Percentiles rank a stretch among this genome's conserved stretches.
These are phyloP conservation scores for Cornus suecica DNA, from an alignment of 148 eudicot species.

Conservation along the genomic window DNA sequence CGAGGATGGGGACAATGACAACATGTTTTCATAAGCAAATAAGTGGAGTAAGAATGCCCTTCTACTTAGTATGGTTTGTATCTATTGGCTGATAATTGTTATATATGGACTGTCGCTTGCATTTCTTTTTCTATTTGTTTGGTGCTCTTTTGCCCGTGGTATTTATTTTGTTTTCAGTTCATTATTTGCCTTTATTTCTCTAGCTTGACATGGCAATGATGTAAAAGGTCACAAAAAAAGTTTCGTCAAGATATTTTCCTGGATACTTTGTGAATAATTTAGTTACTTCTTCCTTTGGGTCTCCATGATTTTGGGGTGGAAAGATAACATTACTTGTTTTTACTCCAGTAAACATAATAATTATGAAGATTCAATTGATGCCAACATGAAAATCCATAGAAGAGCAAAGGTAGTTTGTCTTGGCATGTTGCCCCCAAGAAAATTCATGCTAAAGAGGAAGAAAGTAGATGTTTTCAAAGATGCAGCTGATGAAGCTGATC, in stretches of 20 bases:
- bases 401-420: conserved; percentile 63
- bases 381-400: conserved; percentile 38
- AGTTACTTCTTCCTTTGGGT: not conserved
- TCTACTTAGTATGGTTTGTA: not conserved
- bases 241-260: not conserved
- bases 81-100: not conserved
- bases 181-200: not conserved
- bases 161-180: not conserved
- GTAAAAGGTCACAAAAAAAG: not conserved
- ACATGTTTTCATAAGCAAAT: too few relatives aligned
- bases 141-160: not conserved
- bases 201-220: not conserved
- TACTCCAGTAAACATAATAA: conserved; percentile 48
- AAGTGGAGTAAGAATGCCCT: too few relatives aligned
- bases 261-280: not conserved
- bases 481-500: conserved; percentile 77
- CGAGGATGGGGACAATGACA: too few relatives aligned
- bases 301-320: not conserved
- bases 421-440: conserved; percentile 86
- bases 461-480: conserved; percentile 71
- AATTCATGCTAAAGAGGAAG: conserved; percentile 87
- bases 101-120: not conserved
- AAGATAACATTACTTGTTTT: not conserved
- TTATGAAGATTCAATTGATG: conserved; percentile 28
- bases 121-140: not conserved